Conservation (phyloP, 192 early-diverging fungal species). For the Coemansia aciculifera region DNA sequence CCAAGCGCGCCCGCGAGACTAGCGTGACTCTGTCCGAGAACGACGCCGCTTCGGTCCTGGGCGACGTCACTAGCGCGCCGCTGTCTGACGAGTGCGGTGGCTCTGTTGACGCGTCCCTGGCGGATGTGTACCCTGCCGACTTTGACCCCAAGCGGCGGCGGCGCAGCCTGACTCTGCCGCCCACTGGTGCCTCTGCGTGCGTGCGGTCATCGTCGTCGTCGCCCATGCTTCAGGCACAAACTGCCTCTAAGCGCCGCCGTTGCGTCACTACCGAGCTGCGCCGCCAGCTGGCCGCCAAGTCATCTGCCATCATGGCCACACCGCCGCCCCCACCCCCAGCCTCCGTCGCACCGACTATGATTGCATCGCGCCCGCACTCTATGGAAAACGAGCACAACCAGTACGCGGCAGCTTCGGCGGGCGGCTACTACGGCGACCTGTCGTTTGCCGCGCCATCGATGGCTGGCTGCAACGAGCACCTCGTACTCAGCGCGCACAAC, state of each 20-base stretch:
- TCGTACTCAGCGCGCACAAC: slow-evolving; percentile 1
- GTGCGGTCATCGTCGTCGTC: slow-evolving; percentile 39
- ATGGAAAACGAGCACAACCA: slow-evolving; percentile 12
- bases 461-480: slow-evolving; percentile 4
- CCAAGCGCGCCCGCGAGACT: slow-evolving; percentile 34
- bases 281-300: slow-evolving; percentile 50
- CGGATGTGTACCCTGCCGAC: slow-evolving; percentile 13
- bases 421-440: slow-evolving; percentile 27
- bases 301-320: slow-evolving; percentile 20
- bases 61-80: slow-evolving; percentile 27
- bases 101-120: neutral
- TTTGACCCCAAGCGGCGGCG: slow-evolving; percentile 35
- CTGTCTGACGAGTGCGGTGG: slow-evolving; percentile 10
- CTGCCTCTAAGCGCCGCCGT: slow-evolving; percentile 43
- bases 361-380: slow-evolving; percentile 16
- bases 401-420: neutral
- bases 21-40: slow-evolving; percentile 28
- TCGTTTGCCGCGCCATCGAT: slow-evolving; percentile 9
- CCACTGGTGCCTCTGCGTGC: neutral
- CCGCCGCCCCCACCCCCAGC: slow-evolving; percentile 14
- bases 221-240: slow-evolving; percentile 28
- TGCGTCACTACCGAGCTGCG: slow-evolving; percentile 49
- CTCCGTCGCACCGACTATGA: neutral
- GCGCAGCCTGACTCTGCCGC: slow-evolving; percentile 45
- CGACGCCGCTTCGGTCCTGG: slow-evolving; percentile 12